These are phyloP conservation scores for Trypanosoma vivax DNA, from an alignment of 208 protist species.

Conservation along the genomic window DNA sequence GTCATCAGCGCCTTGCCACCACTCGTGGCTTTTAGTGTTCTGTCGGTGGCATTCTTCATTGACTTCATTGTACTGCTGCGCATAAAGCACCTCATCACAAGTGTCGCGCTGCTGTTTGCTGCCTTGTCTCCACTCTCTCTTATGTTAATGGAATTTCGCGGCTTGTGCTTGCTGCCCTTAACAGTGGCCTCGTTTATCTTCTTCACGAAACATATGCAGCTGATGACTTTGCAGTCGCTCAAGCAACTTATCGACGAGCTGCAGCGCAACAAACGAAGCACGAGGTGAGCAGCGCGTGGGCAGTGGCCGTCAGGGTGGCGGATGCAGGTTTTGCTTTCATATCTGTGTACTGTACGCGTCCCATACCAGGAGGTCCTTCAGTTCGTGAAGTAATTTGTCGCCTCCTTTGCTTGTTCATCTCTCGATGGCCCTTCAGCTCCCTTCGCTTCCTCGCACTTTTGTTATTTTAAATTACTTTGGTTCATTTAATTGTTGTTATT, in stretches of 20 bases:
- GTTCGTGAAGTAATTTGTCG: no score
- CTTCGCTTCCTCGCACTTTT: no score
- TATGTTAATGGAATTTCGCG: conserved; percentile 50
- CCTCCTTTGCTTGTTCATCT: no score
- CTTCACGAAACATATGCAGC: conserved; percentile 41
- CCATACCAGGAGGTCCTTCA: no score
- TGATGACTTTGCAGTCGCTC: conserved; percentile 32
- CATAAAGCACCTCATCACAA: conserved; percentile 48
- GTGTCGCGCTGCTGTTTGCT: conserved; percentile 40
- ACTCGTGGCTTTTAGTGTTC: conserved; percentile 39
- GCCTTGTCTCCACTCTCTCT: conserved; percentile 61
- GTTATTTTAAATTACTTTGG: no score
- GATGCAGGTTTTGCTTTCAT: no score
- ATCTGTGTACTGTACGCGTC: no score
- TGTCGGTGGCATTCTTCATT: conserved; percentile 56
- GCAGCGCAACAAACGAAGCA: neutral
- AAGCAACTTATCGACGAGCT: conserved; percentile 35
- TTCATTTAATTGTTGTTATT: no score
- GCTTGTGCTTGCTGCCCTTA: conserved; percentile 48
- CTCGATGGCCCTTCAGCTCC: no score
- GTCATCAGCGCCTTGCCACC: conserved; percentile 53
- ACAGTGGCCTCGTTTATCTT: conserved; percentile 47
- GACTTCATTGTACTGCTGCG: conserved; percentile 48
- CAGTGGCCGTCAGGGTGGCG: no score
- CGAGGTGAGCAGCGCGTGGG: no score